Evolutionary conservation across 1,139 yeast genomes (phyloP), one percentile per base, ranked within the genome.

Genomic region (Groenewaldozyma sp.): DNA sequence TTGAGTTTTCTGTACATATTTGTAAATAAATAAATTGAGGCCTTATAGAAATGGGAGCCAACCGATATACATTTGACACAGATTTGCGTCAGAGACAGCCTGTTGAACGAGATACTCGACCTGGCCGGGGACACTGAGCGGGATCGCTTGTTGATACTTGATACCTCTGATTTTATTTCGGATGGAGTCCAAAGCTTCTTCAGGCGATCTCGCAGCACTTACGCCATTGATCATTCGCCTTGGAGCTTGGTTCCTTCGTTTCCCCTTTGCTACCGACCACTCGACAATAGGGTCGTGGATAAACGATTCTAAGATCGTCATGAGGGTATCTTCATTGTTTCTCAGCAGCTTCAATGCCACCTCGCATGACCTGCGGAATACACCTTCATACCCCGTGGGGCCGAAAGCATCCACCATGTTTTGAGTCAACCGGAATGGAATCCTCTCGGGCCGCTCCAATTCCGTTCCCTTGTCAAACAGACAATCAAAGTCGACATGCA

Each of bases 401-500:
- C 98, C 97, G 69, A 87, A 76, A 0, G 95, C 97, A 60, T 87
- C 95, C 3, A 79, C 76, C 72, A 93, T 72, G 54, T 91, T 88
- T 38, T 76, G 84, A 0, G 98, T 91, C 37, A 93, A 61, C 46
- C 99, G 68, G 59, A 93, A 93, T 0, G 98, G 99, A 1, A 93
- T 98, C 28, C 86, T 67, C 56, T 93, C 99, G 0, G 98, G 99
- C 5, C 76, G 74, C 1, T 78, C 79, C 24, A 82, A 63, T 2
- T 74, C 71, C 32, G 63, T 58, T 9, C 76, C 75, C 49, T 65
- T 91, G 54, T 86, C 98, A 56, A 93, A 93, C 35, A 93, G 65
- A 63, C 97, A 91, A 56, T 93, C 97, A 60, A 91, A 93, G 61
- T 93, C 99, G 43, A 93, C 96, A 59, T 93, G 99, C 47, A 93